Percentiles rank a stretch among this genome's conserved stretches.
Conservation (phyloP, 768 basidiomycete species). For the Mycena olivaceomarginata region DNA sequence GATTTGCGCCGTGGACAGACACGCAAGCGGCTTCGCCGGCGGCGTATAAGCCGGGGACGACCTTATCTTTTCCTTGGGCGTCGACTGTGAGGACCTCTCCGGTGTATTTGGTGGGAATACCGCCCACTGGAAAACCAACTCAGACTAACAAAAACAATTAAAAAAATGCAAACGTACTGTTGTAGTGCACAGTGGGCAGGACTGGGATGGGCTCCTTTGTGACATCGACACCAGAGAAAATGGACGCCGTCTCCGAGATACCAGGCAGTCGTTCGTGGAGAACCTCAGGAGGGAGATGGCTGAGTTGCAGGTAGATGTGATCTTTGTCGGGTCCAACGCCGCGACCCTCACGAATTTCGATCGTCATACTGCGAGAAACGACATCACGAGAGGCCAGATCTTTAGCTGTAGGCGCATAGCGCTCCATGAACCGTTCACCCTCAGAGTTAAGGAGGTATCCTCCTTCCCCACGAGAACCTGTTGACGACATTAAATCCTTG, state of each 20-base stretch:
- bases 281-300: slow-evolving; percentile 96
- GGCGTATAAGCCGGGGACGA: slow-evolving; percentile 98
- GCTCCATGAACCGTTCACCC: slow-evolving; percentile 99
- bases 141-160: slow-evolving; percentile 41
- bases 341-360: slow-evolving; percentile 98
- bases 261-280: slow-evolving; percentile 98
- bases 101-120: slow-evolving; percentile 98
- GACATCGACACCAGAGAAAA: slow-evolving; percentile 99
- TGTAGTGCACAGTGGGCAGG: slow-evolving; percentile 98
- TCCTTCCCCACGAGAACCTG: slow-evolving; percentile 99
- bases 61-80: slow-evolving; percentile 91
- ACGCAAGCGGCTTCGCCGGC: slow-evolving; percentile 99
- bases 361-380: slow-evolving; percentile 99
- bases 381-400: slow-evolving; percentile 99
- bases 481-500: background rate
- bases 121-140: slow-evolving; percentile 83
- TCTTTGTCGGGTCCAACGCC: slow-evolving; percentile 99
- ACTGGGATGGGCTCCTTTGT: slow-evolving; percentile 99
- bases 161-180: slow-evolving; percentile 77
- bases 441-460: slow-evolving; percentile 98
- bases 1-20: slow-evolving; percentile 99
- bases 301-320: slow-evolving; percentile 97
- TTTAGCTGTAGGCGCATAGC: slow-evolving; percentile 99
- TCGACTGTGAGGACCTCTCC: slow-evolving; percentile 96
- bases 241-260: slow-evolving; percentile 99